Base-by-base conservation (phyloP, 352 stramenopile species). In the Discostella stelligera region DNA sequence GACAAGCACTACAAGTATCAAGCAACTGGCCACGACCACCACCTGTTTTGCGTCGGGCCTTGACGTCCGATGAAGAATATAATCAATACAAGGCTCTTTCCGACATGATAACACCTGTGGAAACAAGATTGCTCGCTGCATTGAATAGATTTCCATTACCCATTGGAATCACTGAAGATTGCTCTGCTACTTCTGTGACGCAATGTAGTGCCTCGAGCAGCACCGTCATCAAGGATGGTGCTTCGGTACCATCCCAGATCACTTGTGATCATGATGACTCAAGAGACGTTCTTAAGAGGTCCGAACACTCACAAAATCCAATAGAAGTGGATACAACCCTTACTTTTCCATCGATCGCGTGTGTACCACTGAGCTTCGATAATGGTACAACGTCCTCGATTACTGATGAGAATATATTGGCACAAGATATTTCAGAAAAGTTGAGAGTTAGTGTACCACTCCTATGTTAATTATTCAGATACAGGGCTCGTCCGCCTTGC, bases 41-140 rank as follows among this genome's bases (percentile, higher is more conserved):
- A 6, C 61, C 23, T 9, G 16, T 59, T 30, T 16, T 52, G 5
- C 46, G 62, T 16, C 46, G 62, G 6, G 62, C 62, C 13, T 48
- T 70, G 18, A 70, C 62, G 14, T 70, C 62, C 4, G 62, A 60
- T 14, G 62, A 70, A 41, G 62, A 59, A 25, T 49, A 30, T 21
- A 48, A 70, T 49, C 62, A 41, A 14, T 58, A 60, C 48, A 11
- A 32, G 21, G 23, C 48, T 2, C 30, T 70, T n/a, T 70, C 62
- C 0, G 4, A 16, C 2, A 25, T 59, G 20, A 49, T 60, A 25
- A 14, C 46, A 20, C 62, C 62, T 13, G 20, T 27, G 41, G 62
- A 59, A 48, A 37, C 46, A 49, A 20, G 10, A 3, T 30, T 70
- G 21, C 10, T 18, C 6, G 16, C 27, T 25, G 62, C 62, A 25